Evolutionary conservation across 768 basidiomycete species (phyloP).

Genomic region (Termitomyces sp.): DNA sequence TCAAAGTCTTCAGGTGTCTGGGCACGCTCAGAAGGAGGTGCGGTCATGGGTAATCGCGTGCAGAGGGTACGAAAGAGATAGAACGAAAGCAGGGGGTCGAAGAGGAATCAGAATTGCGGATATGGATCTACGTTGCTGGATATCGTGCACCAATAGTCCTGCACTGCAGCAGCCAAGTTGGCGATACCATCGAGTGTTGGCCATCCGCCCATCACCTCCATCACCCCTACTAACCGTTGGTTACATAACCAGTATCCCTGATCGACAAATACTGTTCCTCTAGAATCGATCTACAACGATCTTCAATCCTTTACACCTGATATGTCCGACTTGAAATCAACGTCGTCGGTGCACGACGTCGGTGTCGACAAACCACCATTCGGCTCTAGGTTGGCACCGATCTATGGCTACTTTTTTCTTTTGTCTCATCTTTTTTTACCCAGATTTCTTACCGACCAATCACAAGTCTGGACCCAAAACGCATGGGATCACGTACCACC

Average conservation of each 20-base stretch:
- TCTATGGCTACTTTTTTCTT: not conserved
- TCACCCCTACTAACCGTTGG: not conserved
- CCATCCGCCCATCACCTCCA: constrained; percentile 8
- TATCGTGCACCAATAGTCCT: constrained; percentile 5
- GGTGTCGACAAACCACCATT: constrained; percentile 57
- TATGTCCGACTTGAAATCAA: constrained; percentile 25
- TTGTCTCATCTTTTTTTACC: not conserved
- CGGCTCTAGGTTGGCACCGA: constrained; percentile 54
- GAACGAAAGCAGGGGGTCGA: constrained; percentile 3
- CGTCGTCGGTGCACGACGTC: constrained; percentile 69
- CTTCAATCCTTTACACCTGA: not conserved
- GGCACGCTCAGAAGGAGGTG: constrained; percentile 8
- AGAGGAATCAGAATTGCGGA: constrained; percentile 1
- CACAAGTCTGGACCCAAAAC: constrained; percentile 83
- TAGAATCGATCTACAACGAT: not conserved
- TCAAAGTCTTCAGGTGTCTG: constrained; percentile 48
- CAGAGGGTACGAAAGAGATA: not conserved
- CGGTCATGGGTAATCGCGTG: constrained; percentile 5
- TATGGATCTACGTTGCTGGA: constrained; percentile 10
- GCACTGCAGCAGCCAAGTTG: constrained; percentile 16
- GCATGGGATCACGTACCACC: constrained; percentile 92
- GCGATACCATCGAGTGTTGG: constrained; percentile 7
- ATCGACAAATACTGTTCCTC: constrained; percentile 3
- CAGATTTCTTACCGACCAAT: constrained; percentile 67
- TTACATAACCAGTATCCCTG: constrained; percentile 13